Evolutionary conservation across 2,329 filamentous ascomycete species (phyloP).

Genomic region (Ophiostoma montium): DNA sequence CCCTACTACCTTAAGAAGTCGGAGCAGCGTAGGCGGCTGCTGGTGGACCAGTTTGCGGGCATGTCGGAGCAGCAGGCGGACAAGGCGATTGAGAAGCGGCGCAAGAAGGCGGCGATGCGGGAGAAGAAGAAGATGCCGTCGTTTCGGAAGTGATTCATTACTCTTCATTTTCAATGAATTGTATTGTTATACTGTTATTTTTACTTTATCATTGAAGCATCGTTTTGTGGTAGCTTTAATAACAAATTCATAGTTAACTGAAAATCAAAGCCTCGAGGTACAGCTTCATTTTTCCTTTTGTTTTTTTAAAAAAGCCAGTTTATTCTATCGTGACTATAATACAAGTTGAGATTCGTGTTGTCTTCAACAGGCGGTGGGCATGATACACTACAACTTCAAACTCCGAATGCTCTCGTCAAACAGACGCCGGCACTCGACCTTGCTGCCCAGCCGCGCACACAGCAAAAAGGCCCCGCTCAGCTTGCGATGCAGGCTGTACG

Average conservation of each 20-base stretch:
- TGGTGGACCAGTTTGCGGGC: constrained; percentile 64
- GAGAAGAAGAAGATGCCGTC: constrained; percentile 66
- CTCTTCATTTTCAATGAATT: no score
- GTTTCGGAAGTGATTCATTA: constrained; percentile 29
- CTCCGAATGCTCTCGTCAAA: constrained; percentile 47
- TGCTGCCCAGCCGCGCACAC: constrained; percentile 73
- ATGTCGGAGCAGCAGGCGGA: constrained; percentile 81
- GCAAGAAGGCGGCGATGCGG: constrained; percentile 78
- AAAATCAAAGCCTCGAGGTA: no score
- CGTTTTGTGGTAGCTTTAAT: no score
- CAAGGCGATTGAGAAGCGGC: constrained; percentile 67
- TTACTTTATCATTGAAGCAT: not conserved
- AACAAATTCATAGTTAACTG: no score
- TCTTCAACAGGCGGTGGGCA: no score
- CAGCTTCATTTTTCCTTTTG: not conserved
- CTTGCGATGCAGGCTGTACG: constrained; percentile 89
- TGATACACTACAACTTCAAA: constrained; percentile 16
- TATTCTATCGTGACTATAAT: not conserved
- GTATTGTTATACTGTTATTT: no score
- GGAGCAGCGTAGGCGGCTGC: constrained; percentile 75
- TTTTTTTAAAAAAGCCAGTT: not conserved
- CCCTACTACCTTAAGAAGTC: constrained; percentile 89
- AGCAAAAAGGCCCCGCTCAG: constrained; percentile 88
- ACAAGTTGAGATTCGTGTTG: no score
- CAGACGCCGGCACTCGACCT: constrained; percentile 66